A percentile compares a stretch with the other conserved stretches of the same genome.
Conservation (phyloP, 805 yeast genomes). For the Suhomyces pyralidae region DNA sequence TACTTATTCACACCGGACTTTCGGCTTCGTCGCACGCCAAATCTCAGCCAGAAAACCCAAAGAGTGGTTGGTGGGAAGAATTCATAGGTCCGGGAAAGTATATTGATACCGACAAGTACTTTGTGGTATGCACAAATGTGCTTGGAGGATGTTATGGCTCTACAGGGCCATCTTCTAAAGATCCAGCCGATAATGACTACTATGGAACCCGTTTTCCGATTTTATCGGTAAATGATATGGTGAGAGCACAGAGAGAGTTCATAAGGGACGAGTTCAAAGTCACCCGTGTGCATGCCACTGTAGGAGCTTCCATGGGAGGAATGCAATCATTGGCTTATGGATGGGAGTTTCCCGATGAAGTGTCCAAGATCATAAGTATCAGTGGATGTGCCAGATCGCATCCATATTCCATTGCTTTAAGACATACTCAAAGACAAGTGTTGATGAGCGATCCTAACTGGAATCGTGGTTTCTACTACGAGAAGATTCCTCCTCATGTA, state of each 20-base stretch:
- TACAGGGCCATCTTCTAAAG: slow-evolving; percentile 83
- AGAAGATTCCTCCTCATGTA: slow-evolving; percentile 78
- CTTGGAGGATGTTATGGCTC: slow-evolving; percentile 95
- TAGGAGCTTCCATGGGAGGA: slow-evolving; percentile 98
- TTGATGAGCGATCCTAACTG: slow-evolving; percentile 93
- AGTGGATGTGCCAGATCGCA: slow-evolving; percentile 93
- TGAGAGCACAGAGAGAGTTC: slow-evolving; percentile 77
- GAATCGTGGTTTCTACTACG: slow-evolving; percentile 88
- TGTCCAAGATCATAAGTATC: slow-evolving; percentile 70
- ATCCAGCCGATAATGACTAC: slow-evolving; percentile 61
- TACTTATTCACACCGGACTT: slow-evolving; percentile 83
- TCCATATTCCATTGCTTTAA: slow-evolving; percentile 89
- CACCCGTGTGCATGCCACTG: slow-evolving; percentile 64
- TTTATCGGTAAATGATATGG: slow-evolving; percentile 84
- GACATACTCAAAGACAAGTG: slow-evolving; percentile 90
- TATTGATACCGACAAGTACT: slow-evolving; percentile 77
- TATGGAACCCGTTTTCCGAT: slow-evolving; percentile 90
- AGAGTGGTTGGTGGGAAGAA: slow-evolving; percentile 94
- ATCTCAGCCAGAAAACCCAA: slow-evolving; percentile 65
- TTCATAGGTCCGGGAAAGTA: slow-evolving; percentile 83
- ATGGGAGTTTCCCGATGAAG: slow-evolving; percentile 74
- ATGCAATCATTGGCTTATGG: slow-evolving; percentile 93
- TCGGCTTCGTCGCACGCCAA: slow-evolving; percentile 94
- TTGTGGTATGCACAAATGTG: slow-evolving; percentile 86
- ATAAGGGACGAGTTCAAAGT: slow-evolving; percentile 63